Evolutionary conservation across 805 yeast species (phyloP).

Genomic region (Dipodascus albidus): DNA sequence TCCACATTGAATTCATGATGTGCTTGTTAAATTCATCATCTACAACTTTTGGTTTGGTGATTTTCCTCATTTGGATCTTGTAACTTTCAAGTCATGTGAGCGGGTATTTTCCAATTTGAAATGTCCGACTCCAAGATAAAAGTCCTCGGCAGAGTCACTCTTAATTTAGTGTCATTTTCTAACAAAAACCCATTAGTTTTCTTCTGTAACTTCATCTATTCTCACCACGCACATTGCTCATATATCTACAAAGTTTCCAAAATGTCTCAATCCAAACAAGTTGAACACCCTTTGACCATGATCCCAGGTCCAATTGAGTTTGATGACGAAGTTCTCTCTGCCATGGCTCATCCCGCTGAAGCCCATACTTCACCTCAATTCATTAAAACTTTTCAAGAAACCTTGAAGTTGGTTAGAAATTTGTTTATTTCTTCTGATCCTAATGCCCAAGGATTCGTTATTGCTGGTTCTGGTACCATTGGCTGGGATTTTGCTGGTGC

Average conservation of each 20-base stretch:
- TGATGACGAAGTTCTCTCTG: constrained; percentile 64
- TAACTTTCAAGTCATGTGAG: background rate
- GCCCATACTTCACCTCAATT: constrained; percentile 89
- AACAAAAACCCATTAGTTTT: background rate
- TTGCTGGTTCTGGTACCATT: constrained; percentile 86
- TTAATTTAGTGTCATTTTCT: too few relatives aligned
- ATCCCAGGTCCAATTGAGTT: constrained; percentile 86
- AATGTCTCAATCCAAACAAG: constrained; percentile 11
- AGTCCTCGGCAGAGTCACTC: too few relatives aligned
- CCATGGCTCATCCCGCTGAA: constrained; percentile 73
- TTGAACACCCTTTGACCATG: constrained; percentile 34
- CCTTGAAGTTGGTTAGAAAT: constrained; percentile 54
- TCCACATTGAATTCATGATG: too few relatives aligned
- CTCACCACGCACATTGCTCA: background rate
- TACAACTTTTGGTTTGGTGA: background rate
- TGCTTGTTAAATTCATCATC: too few relatives aligned
- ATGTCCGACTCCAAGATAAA: too few relatives aligned
- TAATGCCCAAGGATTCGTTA: constrained; percentile 65
- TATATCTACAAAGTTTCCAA: background rate
- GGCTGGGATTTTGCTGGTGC: constrained; percentile 91
- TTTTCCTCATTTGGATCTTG: background rate
- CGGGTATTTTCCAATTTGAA: background rate
- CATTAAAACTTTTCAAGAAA: constrained; percentile 57
- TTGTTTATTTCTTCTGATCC: constrained; percentile 60
- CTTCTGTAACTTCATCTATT: background rate